Conservation (phyloP, 106 monocot species). For the Phalaenopsis equestris region DNA sequence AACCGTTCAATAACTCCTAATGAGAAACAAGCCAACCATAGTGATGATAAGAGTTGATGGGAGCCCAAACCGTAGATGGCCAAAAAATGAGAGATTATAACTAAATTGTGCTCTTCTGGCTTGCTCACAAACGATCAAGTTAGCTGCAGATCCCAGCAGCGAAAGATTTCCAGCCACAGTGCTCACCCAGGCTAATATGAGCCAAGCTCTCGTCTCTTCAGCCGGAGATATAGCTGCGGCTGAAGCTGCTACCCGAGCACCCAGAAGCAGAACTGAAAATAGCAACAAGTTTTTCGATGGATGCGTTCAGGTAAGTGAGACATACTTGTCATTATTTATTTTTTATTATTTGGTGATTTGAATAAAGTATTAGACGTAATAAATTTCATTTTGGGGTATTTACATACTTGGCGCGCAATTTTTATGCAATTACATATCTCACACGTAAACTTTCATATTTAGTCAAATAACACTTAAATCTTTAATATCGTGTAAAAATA, state of each 20-base stretch:
- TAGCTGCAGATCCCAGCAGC: constrained; percentile 67
- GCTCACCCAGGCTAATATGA: constrained; percentile 67
- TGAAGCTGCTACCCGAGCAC: constrained; percentile 64
- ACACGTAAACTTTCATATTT: too few relatives aligned
- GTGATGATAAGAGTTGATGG: constrained; percentile 55
- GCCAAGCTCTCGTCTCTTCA: constrained; percentile 50
- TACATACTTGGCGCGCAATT: too few relatives aligned
- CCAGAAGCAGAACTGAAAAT: constrained; percentile 53
- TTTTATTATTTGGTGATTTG: too few relatives aligned
- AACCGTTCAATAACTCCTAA: constrained; percentile 15
- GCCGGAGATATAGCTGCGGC: constrained; percentile 44
- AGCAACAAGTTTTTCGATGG: too few relatives aligned
- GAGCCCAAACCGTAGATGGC: constrained; percentile 52
- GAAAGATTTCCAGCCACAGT: constrained; percentile 76
- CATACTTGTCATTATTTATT: too few relatives aligned
- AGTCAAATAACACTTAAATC: too few relatives aligned
- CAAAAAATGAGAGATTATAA: constrained; percentile 52
- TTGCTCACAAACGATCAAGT: constrained; percentile 73
- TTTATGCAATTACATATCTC: too few relatives aligned
- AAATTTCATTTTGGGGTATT: too few relatives aligned
- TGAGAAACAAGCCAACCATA: constrained; percentile 39
- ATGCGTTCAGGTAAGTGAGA: too few relatives aligned
- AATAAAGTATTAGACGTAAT: too few relatives aligned
- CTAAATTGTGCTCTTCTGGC: constrained; percentile 36
- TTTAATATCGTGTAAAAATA: too few relatives aligned